Percentiles rank a stretch among this genome's conserved stretches.
These are phyloP conservation scores for Sugiyamaella mastotermitis DNA, from an alignment of 805 yeast species.

Conservation along the genomic window DNA sequence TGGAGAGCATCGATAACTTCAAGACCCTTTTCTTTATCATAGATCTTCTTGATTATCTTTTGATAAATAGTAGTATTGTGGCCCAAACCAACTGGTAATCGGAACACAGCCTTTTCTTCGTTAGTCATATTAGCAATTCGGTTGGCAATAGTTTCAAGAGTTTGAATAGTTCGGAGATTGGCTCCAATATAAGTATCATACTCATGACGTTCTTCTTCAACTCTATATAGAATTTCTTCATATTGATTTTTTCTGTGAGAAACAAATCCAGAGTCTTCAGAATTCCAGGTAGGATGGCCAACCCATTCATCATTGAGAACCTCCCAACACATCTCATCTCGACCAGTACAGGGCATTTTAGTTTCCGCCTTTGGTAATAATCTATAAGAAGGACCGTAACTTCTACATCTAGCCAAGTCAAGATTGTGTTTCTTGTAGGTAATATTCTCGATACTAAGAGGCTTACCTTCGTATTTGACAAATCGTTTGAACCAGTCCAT, in stretches of 20 bases:
- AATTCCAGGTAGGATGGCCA: slow-evolving; percentile 99
- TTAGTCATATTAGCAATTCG: slow-evolving; percentile 88
- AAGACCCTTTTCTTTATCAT: slow-evolving; percentile 90
- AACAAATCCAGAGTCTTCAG: slow-evolving; percentile 97
- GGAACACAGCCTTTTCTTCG: slow-evolving; percentile 81
- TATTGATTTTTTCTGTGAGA: slow-evolving; percentile 99
- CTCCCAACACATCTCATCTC: slow-evolving; percentile 99
- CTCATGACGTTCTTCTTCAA: slow-evolving; percentile 97
- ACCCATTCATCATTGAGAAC: slow-evolving; percentile 98
- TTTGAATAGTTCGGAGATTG: slow-evolving; percentile 89
- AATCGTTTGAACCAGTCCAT: slow-evolving; percentile 88
- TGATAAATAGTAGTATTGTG: slow-evolving; percentile 92
- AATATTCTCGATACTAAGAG: slow-evolving; percentile 83
- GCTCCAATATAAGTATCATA: slow-evolving; percentile 95
- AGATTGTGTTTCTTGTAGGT: slow-evolving; percentile 82
- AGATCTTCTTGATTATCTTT: slow-evolving; percentile 85
- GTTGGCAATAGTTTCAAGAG: slow-evolving; percentile 89
- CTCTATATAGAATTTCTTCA: slow-evolving; percentile 89
- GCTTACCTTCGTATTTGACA: slow-evolving; percentile 82
- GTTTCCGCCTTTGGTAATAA: slow-evolving; percentile 90
- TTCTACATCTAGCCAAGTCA: slow-evolving; percentile 84
- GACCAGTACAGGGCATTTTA: slow-evolving; percentile 94
- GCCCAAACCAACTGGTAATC: slow-evolving; percentile 88
- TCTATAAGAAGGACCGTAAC: slow-evolving; percentile 93
- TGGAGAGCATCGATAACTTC: slow-evolving; percentile 95